Evolutionary conservation across 169 alveolate species (phyloP).

Genomic region (Theileria annulata): DNA sequence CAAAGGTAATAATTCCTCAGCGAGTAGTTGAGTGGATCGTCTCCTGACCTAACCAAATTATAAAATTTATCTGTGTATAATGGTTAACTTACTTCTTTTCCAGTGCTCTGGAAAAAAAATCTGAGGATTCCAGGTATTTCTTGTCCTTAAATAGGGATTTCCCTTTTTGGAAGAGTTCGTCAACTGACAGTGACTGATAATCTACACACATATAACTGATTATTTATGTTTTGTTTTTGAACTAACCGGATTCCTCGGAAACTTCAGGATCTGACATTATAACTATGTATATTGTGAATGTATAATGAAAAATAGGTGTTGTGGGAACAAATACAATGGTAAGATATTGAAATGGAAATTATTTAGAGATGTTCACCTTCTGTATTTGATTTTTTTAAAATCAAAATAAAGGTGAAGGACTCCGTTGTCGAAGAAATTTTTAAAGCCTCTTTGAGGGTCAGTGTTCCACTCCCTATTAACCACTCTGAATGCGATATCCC

Average conservation of each 20-base stretch:
- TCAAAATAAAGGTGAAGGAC: slow-evolving; percentile 88
- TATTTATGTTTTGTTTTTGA: neutral
- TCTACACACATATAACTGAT: slow-evolving; percentile 15
- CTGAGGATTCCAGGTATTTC: slow-evolving; percentile 60
- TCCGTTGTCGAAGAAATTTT: slow-evolving; percentile 87
- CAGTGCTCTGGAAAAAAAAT: slow-evolving; percentile 58
- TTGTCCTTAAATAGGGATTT: slow-evolving; percentile 40
- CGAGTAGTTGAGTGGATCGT: slow-evolving; percentile 35
- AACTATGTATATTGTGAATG: neutral
- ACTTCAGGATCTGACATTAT: slow-evolving; percentile 25
- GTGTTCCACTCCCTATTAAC: slow-evolving; percentile 95
- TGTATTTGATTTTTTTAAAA: slow-evolving; percentile 87
- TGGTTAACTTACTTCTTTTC: slow-evolving; percentile 43
- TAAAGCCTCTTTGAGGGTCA: slow-evolving; percentile 88
- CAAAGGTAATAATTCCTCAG: slow-evolving; percentile 65
- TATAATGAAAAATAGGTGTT: neutral
- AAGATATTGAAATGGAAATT: neutral
- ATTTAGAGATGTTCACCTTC: slow-evolving; percentile 77
- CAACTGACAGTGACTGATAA: slow-evolving; percentile 43
- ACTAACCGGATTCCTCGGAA: slow-evolving; percentile 22
- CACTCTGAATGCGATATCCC: slow-evolving; percentile 94
- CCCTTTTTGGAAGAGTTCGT: slow-evolving; percentile 53
- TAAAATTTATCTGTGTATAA: neutral
- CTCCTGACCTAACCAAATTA: slow-evolving; percentile 22
- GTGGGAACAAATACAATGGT: slow-evolving; percentile 1